Percentiles rank a stretch among this genome's conserved stretches.
Conservation (phyloP, 345 rosid genomes). For the Populus euphratica region DNA sequence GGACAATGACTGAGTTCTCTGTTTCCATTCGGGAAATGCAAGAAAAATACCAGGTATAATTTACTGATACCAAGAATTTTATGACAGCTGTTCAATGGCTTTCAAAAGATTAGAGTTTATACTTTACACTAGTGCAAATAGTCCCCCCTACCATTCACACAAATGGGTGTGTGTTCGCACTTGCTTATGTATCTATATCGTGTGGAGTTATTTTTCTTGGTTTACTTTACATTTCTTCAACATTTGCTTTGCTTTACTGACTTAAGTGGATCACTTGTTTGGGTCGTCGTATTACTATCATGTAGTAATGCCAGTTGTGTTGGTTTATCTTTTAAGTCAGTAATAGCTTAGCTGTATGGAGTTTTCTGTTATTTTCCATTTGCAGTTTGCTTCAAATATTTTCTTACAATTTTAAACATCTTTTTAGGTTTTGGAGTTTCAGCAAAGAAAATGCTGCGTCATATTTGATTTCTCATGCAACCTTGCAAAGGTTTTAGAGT, state of each 20-base stretch:
- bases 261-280: not conserved
- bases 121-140: not conserved
- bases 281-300: not conserved
- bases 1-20: conserved; percentile 97
- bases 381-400: not conserved
- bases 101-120: not conserved
- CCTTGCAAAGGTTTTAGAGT: conserved; percentile 87
- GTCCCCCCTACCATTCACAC: not conserved
- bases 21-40: conserved; percentile 93
- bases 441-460: conserved; percentile 81
- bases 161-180: not conserved
- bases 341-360: not conserved
- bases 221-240: not conserved
- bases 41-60: conserved; percentile 78
- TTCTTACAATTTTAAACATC: conserved; percentile 5
- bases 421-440: conserved; percentile 70
- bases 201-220: not conserved
- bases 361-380: not conserved
- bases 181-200: not conserved
- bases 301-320: not conserved
- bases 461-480: conserved; percentile 94
- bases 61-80: not conserved
- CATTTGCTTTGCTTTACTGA: not conserved
- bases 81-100: not conserved
- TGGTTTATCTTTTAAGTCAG: not conserved